A percentile compares a stretch with the other conserved stretches of the same genome.
These are phyloP conservation scores for Cladosporium oxysporum DNA, from an alignment of 2,329 filamentous ascomycete species.

Conservation along the genomic window DNA sequence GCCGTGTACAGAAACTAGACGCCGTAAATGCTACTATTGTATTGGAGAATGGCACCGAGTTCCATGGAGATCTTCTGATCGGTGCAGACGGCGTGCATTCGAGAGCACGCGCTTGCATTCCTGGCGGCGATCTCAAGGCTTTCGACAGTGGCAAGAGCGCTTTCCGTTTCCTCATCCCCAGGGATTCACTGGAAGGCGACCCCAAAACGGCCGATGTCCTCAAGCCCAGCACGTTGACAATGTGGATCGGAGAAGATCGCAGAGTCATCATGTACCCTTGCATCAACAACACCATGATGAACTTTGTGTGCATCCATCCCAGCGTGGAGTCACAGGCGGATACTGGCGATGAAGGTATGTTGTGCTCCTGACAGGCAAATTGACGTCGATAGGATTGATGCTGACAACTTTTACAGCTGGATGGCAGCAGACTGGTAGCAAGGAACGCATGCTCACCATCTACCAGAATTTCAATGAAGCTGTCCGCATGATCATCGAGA, in stretches of 20 bases:
- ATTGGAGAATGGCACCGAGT: conserved; percentile 31
- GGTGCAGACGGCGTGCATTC: conserved; percentile 39
- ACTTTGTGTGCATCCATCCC: conserved; percentile 49
- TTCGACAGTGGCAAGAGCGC: conserved; percentile 54
- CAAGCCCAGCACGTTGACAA: conserved; percentile 42
- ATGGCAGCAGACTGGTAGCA: conserved; percentile 42
- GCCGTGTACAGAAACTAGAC: conserved; percentile 31
- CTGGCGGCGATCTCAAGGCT: conserved; percentile 28
- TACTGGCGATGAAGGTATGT: conserved; percentile 22
- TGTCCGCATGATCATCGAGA: conserved; percentile 40
- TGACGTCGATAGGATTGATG: not conserved
- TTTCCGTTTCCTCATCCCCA: conserved; percentile 58
- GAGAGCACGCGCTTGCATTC: conserved; percentile 26
- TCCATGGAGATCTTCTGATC: conserved; percentile 35
- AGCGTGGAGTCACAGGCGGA: conserved; percentile 33
- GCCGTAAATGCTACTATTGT: conserved; percentile 28
- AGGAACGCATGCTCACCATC: conserved; percentile 43
- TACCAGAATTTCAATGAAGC: conserved; percentile 42
- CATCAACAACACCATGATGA: conserved; percentile 48
- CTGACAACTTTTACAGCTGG: conserved; percentile 23
- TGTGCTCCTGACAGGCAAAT: not conserved
- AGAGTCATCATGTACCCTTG: conserved; percentile 53
- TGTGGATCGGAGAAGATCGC: conserved; percentile 47
- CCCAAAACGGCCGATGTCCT: conserved; percentile 37
- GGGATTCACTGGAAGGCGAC: conserved; percentile 44